Base-by-base conservation (phyloP, 257 asterid genomes). In the Ophiorrhiza pumila region DNA sequence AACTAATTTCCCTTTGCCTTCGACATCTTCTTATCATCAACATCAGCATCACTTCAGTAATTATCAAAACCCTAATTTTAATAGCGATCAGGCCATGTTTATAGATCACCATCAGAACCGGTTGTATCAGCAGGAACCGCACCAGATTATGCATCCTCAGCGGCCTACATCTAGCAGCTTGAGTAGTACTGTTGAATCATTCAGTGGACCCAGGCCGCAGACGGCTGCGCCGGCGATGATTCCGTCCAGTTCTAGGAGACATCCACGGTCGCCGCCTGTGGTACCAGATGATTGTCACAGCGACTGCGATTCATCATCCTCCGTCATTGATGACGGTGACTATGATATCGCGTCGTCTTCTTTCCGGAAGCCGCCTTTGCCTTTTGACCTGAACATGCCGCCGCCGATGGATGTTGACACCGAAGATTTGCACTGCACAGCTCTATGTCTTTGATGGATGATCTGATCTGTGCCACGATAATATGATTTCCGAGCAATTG, bases 171-270 rank as follows among this genome's bases (percentile, higher is more conserved):
- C 88, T 0, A 90, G 96, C 84, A 78, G 91, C 42, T 79, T 88
- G 91, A 87, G 93, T 84, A 86, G 89, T 79, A 87, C 96, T 49
- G 94, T 90, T 29, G 96, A 90, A 77, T 86, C 91, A 2, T 88
- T 88, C 58, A 87, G 94, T 63, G 90, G 96, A 25, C 96, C 96
- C 1, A 78, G 84, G 71, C 88, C 79, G 50, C 80, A 13, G 76
- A 68, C 72, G 25, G 71, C 70, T 32, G 77, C 77, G 74, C 74
- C 56, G 66, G 73, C 65, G 71, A 29, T 47, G 25, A 72, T 63
- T 50, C 84, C 82, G 50, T 81, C 82, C 35, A 71, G 86, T 69
- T 83, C 79, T 37, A 80, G 91, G 81, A 81, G 84, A 66, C 76
- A 86, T 35, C 92, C 95, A 2, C 80, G 93, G 67, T 88, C 93